A percentile compares a stretch with the other conserved stretches of the same genome.
These are phyloP conservation scores for Lactuca sativa DNA, from an alignment of 129 eudicot genomes.

Conservation along the genomic window DNA sequence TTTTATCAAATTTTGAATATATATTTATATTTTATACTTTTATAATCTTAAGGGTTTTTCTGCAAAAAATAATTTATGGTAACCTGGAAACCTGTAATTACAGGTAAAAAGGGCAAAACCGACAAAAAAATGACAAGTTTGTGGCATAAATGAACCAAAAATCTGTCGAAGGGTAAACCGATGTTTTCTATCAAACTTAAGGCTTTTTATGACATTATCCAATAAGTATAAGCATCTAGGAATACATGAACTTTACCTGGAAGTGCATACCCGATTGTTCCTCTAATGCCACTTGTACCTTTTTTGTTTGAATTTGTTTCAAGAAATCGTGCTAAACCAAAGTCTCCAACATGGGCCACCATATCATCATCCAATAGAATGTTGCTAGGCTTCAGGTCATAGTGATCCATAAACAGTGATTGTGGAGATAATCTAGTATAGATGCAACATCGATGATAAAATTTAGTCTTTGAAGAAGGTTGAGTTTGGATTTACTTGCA, in stretches of 20 bases:
- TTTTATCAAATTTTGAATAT: no score
- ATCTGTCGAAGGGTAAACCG: no score
- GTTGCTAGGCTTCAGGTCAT: conserved; percentile 33
- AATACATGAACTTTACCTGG: conserved; percentile 47
- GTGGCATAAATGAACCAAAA: no score
- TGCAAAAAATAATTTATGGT: no score
- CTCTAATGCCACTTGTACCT: conserved; percentile 30
- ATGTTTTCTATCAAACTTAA: no score
- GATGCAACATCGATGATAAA: conserved; percentile 29
- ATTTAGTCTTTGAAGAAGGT: conserved; percentile 8
- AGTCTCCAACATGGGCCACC: conserved; percentile 28
- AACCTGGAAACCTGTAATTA: no score
- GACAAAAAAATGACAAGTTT: no score
- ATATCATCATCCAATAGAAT: conserved; percentile 28
- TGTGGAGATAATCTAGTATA: conserved; percentile 34
- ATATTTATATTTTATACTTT: no score
- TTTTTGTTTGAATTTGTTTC: conserved; percentile 5
- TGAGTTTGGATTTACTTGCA: neutral
- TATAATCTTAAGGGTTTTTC: no score
- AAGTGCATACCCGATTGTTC: conserved; percentile 40
- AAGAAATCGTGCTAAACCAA: conserved; percentile 27
- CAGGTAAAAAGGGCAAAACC: no score
- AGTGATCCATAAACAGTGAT: conserved; percentile 21
- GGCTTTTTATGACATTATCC: no score
- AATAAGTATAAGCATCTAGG: no score